Evolutionary conservation across 2,329 filamentous ascomycete genomes (phyloP), one percentile per base, ranked within the genome.

Genomic region (Furcasterigmium furcatum): DNA sequence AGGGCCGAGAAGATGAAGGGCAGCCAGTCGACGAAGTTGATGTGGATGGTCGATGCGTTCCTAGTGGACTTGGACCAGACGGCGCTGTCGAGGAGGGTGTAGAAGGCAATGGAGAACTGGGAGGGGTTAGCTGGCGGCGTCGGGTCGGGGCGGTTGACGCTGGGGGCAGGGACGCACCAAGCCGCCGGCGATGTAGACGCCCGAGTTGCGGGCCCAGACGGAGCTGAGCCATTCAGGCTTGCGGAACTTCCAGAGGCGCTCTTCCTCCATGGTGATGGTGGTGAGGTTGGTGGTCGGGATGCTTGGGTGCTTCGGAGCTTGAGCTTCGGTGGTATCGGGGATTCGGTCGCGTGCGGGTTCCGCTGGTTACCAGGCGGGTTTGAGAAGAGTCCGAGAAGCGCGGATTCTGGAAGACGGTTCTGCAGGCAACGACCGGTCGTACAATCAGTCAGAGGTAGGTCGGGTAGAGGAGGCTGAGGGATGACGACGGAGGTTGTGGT

Each of bases 1-100:
- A 85, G 71, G 51, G 76, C 74, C 53, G 76, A 80, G 70, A 85
- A 85, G 63, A 85, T 76, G 54, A 86, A 74, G 43, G 82, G 82
- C 52, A 85, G 76, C 82, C 82, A 86, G 75, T 86, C 82, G 64
- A 84, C 73, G 58, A 85, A 87, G 54, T 72, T 80, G 57, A 87
- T 72, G 67, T 86, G 82, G 47, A 79, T 67, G 62, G 75, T 67
- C 45, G 79, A 82, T 48, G 72, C 76, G 68, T 86, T 86, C 52
- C 67, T 70, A 49, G 70, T 45, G 12, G 77, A 80, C 58, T 82
- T 79, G 55, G 82, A 85, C 80, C 80, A 86, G 41, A 85, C 80
- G 51, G 82, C 80, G 5, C 79, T 74, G 64, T 86, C 82, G 64
- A 86, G 79, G 66, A 86, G 77, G 59, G 80, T 71, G 71, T 84